A percentile compares a stretch with the other conserved stretches of the same genome.
Evolutionary conservation across 257 asterid genomes (phyloP).

Genomic region (Solanum virginianum): DNA sequence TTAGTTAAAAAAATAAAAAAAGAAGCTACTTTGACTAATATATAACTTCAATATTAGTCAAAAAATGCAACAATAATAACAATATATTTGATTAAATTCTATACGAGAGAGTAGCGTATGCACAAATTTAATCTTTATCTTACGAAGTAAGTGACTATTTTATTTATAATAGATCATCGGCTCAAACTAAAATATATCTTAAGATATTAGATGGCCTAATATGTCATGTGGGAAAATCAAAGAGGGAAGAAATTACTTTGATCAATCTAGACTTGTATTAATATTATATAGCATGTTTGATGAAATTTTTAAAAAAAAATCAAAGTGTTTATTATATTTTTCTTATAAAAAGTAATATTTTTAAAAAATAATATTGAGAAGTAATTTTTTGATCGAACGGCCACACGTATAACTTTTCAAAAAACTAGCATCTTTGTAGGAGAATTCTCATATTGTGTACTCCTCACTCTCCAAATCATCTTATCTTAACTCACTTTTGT

Average conservation of each 20-base stretch:
- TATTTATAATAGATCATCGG: rapidly evolving
- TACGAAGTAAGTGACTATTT: not conserved
- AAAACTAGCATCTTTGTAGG: not conserved
- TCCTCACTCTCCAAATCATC: not conserved
- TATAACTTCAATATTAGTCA: no score
- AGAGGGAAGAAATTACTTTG: not conserved
- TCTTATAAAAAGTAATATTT: not conserved
- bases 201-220: not conserved
- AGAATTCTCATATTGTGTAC: not conserved
- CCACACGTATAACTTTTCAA: not conserved
- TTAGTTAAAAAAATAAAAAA: no score
- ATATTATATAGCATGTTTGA: not conserved
- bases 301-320: rapidly evolving
- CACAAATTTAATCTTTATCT: rapidly evolving
- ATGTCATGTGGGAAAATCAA: not conserved
- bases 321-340: not conserved
- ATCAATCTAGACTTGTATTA: not conserved
- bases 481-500: not conserved
- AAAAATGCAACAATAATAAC: no score
- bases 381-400: not conserved
- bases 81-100: no score
- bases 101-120: rapidly evolving
- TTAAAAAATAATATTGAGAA: not conserved
- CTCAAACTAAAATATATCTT: not conserved
- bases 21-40: no score